Evolutionary conservation across 177 flowering plant genomes (phyloP).

Genomic region (Vitis hybrid): DNA sequence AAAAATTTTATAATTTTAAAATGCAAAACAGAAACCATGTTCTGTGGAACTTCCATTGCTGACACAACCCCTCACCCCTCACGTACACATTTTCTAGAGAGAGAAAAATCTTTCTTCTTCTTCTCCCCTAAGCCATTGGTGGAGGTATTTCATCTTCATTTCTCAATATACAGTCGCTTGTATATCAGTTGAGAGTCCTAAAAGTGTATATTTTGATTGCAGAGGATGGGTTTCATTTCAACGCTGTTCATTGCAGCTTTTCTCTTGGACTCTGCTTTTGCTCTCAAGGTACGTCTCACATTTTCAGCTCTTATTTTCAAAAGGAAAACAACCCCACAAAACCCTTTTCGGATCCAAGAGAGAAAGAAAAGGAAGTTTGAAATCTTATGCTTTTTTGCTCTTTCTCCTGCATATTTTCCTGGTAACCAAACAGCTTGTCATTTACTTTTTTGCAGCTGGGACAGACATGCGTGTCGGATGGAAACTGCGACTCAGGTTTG

Average conservation of each 20-base stretch:
- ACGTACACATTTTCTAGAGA: too few relatives aligned
- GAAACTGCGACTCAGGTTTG: conserved; percentile 67
- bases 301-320: not conserved
- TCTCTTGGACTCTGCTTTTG: conserved; percentile 28
- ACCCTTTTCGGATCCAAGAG: not conserved
- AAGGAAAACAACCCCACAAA: not conserved
- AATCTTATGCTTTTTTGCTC: not conserved
- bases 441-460: conserved; percentile 42
- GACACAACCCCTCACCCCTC: too few relatives aligned
- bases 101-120: too few relatives aligned
- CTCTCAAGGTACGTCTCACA: conserved; percentile 43
- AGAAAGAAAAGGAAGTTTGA: not conserved
- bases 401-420: not conserved
- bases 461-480: conserved; percentile 49
- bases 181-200: not conserved
- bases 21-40: too few relatives aligned
- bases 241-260: conserved; percentile 21
- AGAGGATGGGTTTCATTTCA: conserved; percentile 13
- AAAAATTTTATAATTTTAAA: too few relatives aligned
- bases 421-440: too few relatives aligned
- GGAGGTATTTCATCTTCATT: too few relatives aligned
- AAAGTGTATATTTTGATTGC: not conserved
- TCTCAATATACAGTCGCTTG: not conserved
- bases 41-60: too few relatives aligned
- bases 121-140: too few relatives aligned